These are phyloP conservation scores for Suillus tomentosus DNA, from an alignment of 768 basidiomycete species.

Conservation along the genomic window DNA sequence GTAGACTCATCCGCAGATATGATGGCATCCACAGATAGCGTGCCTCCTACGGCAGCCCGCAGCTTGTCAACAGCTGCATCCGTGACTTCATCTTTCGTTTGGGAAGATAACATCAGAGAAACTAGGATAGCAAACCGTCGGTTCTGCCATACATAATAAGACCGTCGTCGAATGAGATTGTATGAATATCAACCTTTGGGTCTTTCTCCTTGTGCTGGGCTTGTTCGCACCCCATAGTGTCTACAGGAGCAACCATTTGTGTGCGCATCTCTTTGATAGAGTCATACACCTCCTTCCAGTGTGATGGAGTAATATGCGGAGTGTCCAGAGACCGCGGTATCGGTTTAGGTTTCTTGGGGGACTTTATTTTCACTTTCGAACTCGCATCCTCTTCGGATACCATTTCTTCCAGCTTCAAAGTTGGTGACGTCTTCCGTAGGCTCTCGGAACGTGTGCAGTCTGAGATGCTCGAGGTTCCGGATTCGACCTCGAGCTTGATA, in stretches of 20 bases:
- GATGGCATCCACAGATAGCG: constrained; percentile 73
- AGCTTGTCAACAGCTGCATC: constrained; percentile 78
- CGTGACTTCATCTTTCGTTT: constrained; percentile 92
- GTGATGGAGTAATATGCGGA: constrained; percentile 67
- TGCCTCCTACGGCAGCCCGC: constrained; percentile 72
- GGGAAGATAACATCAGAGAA: constrained; percentile 93
- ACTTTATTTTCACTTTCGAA: constrained; percentile 18
- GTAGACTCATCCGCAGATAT: constrained; percentile 58
- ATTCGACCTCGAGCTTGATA: constrained; percentile 29
- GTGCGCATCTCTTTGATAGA: constrained; percentile 77
- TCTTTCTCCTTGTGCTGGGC: constrained; percentile 65
- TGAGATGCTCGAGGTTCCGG: constrained; percentile 11
- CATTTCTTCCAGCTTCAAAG: constrained; percentile 6
- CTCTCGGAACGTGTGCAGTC: background rate
- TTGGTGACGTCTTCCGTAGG: background rate
- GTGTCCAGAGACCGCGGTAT: constrained; percentile 54
- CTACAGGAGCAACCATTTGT: constrained; percentile 79
- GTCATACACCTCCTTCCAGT: constrained; percentile 72
- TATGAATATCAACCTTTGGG: constrained; percentile 54
- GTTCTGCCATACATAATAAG: constrained; percentile 48
- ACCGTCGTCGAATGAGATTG: background rate
- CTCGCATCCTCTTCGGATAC: background rate
- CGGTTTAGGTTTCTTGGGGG: constrained; percentile 55
- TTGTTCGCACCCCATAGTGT: constrained; percentile 86
- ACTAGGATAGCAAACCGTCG: constrained; percentile 83